Percentiles rank a stretch among this genome's conserved stretches.
Evolutionary conservation across 2,329 filamentous ascomycete species (phyloP).

Genomic region (Clonostachys chloroleuca): DNA sequence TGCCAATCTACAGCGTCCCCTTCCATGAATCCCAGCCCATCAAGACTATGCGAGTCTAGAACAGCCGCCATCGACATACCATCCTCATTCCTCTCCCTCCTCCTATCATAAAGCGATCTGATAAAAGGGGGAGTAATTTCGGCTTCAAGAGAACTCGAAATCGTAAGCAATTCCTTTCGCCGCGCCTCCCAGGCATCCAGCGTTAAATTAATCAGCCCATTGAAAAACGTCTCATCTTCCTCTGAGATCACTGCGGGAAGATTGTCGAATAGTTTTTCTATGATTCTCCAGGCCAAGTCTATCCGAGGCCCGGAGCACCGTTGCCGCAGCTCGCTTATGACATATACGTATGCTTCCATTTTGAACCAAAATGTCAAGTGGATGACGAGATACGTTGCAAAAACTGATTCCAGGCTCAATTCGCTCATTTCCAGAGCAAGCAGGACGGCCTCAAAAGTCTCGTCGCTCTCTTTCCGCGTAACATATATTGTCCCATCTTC

Average conservation of each 20-base stretch:
- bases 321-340: constrained; percentile 18
- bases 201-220: constrained; percentile 6
- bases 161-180: constrained; percentile 1
- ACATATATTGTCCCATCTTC: constrained; percentile 5
- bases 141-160: too few species aligned
- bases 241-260: constrained; percentile 9
- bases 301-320: constrained; percentile 10
- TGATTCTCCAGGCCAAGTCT: constrained; percentile 14
- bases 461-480: constrained; percentile 11
- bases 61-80: too few species aligned
- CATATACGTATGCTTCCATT: constrained; percentile 22
- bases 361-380: constrained; percentile 16
- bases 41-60: too few species aligned
- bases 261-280: constrained; percentile 14
- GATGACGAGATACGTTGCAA: constrained; percentile 17
- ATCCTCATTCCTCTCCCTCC: too few species aligned
- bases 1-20: too few species aligned
- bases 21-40: too few species aligned
- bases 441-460: constrained; percentile 14
- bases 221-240: constrained; percentile 2
- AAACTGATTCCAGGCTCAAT: constrained; percentile 12
- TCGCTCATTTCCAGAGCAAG: constrained; percentile 13
- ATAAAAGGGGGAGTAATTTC: too few species aligned
- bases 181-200: constrained; percentile 14
- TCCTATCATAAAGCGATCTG: too few species aligned